Base-by-base conservation (phyloP, 768 basidiomycete genomes). In the Clavulina sp. region DNA sequence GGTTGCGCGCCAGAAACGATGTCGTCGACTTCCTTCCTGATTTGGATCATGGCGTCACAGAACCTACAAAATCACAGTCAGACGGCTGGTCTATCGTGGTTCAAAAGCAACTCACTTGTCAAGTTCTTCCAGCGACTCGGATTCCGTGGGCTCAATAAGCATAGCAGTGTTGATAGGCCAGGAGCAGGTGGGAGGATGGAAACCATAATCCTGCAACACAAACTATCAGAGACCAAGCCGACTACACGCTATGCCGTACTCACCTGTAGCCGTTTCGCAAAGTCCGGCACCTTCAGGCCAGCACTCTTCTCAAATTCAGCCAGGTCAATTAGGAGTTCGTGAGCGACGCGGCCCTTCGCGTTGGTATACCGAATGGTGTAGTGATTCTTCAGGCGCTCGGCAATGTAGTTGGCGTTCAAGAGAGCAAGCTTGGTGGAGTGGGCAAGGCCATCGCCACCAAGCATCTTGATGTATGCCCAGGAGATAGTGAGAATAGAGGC, bases 401-500 rank as follows among this genome's bases (percentile, higher is more conserved):
- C 91, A 76, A 96, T 95, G 66, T 97, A 99, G 66, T 99, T 99
- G 47, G 95, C 95, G 61, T 81, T 96, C 40, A 99, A 74, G 29
- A 99, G 73, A 1, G 95, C 88, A 29, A 86, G 68, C 59, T 83
- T 84, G 2, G 91, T 84, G 0, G 89, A 80, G 54, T 88, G 75
- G 23, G 78, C 75, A 26, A 99, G 75, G 4, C 95, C 95, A 51
- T 77, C 69, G 5, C 92, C 93, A 26, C 95, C 95, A n/a, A 99
- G 77, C 95, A 99, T 97, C 70, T 86, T 93, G 73, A 95, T 87
- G 66, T 95, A 99, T 9, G 95, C 93, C 92, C 93, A 97, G 0
- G 92, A 96, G 60, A 97, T 96, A 55, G 92, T 73, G 44, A 86
- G 80, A 60, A 99, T 91, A 4, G 88, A 92, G 2, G 95, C 86